phyloP scores from a whole-genome alignment of 176 grass and related monocot genomes.

The Eremochloa ophiuroides region DNA sequence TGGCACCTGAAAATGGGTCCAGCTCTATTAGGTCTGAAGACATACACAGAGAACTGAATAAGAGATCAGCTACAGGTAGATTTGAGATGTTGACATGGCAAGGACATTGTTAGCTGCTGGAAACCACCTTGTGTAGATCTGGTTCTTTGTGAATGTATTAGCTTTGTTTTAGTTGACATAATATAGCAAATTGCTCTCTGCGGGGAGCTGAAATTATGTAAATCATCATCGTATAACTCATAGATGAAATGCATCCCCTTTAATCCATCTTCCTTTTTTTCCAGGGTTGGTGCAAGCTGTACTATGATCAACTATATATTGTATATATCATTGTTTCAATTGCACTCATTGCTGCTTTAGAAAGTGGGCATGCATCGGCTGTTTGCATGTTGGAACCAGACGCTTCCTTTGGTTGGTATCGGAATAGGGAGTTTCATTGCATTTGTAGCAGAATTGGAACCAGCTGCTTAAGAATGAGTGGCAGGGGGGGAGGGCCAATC shows the following conservation, averaged over 20 bases:
- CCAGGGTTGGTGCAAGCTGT: background rate
- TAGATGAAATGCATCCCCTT: constrained; percentile 28
- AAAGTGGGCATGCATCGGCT: background rate
- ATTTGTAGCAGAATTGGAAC: too few species aligned
- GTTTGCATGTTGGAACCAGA: background rate
- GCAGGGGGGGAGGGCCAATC: too few species aligned
- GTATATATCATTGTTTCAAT: constrained; percentile 1
- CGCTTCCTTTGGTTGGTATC: too few species aligned
- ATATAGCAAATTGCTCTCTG: constrained; percentile 29
- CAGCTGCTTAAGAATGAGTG: too few species aligned
- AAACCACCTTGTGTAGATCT: constrained; percentile 37
- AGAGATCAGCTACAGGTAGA: constrained; percentile 34
- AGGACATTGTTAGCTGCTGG: constrained; percentile 33
- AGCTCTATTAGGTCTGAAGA: constrained; percentile 42
- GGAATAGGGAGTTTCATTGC: too few species aligned
- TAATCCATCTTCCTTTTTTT: background rate
- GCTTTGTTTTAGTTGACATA: constrained; percentile 26
- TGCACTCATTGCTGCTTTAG: background rate
- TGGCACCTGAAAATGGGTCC: too few species aligned
- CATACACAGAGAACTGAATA: constrained; percentile 38
- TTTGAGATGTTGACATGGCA: constrained; percentile 32
- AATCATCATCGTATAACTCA: constrained; percentile 34
- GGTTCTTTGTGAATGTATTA: constrained; percentile 38
- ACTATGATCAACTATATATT: background rate
- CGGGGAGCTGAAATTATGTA: constrained; percentile 38